phyloP scores from a whole-genome alignment of 31 red algal genomes.

The Pterothamnion heteromorphum region DNA sequence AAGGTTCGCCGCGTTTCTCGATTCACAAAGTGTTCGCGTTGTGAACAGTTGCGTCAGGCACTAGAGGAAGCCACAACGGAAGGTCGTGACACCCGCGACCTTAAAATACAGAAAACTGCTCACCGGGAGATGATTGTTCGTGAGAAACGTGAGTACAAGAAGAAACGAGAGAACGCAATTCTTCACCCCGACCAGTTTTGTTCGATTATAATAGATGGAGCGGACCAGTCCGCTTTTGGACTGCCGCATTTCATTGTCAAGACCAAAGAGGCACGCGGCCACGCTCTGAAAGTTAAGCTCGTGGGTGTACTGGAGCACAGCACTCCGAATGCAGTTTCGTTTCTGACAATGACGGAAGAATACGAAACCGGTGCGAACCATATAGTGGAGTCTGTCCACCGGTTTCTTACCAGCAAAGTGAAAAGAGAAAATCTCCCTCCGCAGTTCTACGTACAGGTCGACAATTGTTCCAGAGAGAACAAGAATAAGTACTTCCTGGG shows the following conservation, averaged over 20 bases:
- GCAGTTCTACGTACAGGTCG: neutral
- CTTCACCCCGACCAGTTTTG: neutral
- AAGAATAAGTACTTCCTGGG: neutral
- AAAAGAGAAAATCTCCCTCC: neutral
- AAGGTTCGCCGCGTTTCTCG: neutral
- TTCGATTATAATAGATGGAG: slow-evolving; percentile 30
- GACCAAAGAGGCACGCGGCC: neutral
- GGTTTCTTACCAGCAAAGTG: neutral
- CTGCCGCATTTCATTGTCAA: neutral
- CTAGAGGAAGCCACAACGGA: neutral
- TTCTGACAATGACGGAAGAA: slow-evolving; percentile 22
- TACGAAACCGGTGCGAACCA: neutral
- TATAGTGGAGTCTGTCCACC: slow-evolving; percentile 3
- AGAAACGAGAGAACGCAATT: neutral
- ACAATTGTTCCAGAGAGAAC: slow-evolving; percentile 7
- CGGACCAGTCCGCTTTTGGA: slow-evolving; percentile 2
- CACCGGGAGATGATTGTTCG: neutral
- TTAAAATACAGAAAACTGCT: neutral
- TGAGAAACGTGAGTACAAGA: neutral
- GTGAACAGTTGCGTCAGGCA: neutral
- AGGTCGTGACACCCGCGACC: neutral
- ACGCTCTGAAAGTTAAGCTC: neutral
- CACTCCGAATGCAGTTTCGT: neutral
- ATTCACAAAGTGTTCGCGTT: neutral
- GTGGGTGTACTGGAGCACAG: neutral